Base-by-base conservation (phyloP, 306 rosid genomes). In the Heteromeles arbutifolia region DNA sequence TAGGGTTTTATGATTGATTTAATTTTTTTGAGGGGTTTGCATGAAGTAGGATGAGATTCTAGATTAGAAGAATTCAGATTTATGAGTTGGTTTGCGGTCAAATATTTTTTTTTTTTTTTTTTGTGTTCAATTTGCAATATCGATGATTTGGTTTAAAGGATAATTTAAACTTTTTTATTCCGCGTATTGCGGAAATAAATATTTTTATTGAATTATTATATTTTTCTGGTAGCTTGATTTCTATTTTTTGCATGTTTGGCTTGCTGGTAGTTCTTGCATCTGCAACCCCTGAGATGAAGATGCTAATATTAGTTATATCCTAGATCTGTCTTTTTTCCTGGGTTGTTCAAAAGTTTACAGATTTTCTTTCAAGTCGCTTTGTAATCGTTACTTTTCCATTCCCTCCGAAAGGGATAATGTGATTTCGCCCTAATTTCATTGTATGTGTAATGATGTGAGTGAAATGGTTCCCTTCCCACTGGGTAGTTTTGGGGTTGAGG, bases 1-100 rank as follows among this genome's bases (percentile, higher is more conserved):
- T 52, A 53, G 76, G 63, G 74, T 63, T 75, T 78, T 67, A 21
- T 48, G 67, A 75, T 14, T 5, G 45, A 24, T 57, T 21, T 21
- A 2, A 0, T 31, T 29, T 41, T 37, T 7, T 37, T 37, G 41
- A 37, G 9, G 41, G 41, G 41, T 37, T 37, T 37, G 9, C 41
- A 37, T 37, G 9, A 37, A 37, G 10, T 7, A 10, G 7, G 41
- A 37, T 37, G 41, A 6, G 41, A 10, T 37, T 37, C 41, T 37
- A 0, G 41, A 37, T 37, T 37, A 37, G 9, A 37, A 37, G 41
- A 37, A 37, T 19, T 41, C 44, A 41, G 44, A 41, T 41, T 41
- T 41, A 41, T 9, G 44, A 41, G 44, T 41, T 41, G 28, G 53
- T 31, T 32, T n/a, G 45, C n/a, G 44, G 3, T 37, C 9, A n/a